These are phyloP conservation scores for Fusarium camptoceras DNA, from an alignment of 2,329 filamentous ascomycete species.

Conservation along the genomic window DNA sequence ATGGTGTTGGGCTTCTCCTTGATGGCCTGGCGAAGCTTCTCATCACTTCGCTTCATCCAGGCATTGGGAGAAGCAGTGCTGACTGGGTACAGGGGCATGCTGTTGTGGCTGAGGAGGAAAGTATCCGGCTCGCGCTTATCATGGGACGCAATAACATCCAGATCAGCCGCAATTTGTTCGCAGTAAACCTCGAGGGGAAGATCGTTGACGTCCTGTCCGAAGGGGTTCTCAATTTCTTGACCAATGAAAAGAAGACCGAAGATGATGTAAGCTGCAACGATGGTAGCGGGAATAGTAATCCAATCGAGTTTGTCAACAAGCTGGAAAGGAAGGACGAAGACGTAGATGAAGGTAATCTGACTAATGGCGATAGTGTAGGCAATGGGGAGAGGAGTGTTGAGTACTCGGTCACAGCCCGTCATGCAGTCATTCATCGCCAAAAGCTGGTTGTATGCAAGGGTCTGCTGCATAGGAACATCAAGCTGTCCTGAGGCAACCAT, in stretches of 20 bases:
- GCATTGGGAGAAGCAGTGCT: slow-evolving; percentile 53
- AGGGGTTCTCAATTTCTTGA: slow-evolving; percentile 86
- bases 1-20: slow-evolving; percentile 54
- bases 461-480: slow-evolving; percentile 68
- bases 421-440: slow-evolving; percentile 77
- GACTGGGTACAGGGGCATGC: slow-evolving; percentile 69
- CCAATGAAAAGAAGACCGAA: slow-evolving; percentile 80
- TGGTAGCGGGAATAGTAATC: slow-evolving; percentile 81
- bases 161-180: slow-evolving; percentile 76
- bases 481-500: slow-evolving; percentile 68
- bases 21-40: slow-evolving; percentile 54
- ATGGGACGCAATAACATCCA: slow-evolving; percentile 76
- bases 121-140: slow-evolving; percentile 50
- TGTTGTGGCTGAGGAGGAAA: slow-evolving; percentile 53
- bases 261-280: slow-evolving; percentile 83
- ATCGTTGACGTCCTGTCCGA: slow-evolving; percentile 86
- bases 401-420: slow-evolving; percentile 79
- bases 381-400: slow-evolving; percentile 83
- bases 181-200: slow-evolving; percentile 82
- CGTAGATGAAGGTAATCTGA: slow-evolving; percentile 88
- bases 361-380: slow-evolving; percentile 87
- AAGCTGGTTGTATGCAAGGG: slow-evolving; percentile 70
- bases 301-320: slow-evolving; percentile 72
- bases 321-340: slow-evolving; percentile 85
- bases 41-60: slow-evolving; percentile 57